A percentile compares a stretch with the other conserved stretches of the same genome.
phyloP scores from a whole-genome alignment of 129 eudicot species.

The Helianthus tuberosus region DNA sequence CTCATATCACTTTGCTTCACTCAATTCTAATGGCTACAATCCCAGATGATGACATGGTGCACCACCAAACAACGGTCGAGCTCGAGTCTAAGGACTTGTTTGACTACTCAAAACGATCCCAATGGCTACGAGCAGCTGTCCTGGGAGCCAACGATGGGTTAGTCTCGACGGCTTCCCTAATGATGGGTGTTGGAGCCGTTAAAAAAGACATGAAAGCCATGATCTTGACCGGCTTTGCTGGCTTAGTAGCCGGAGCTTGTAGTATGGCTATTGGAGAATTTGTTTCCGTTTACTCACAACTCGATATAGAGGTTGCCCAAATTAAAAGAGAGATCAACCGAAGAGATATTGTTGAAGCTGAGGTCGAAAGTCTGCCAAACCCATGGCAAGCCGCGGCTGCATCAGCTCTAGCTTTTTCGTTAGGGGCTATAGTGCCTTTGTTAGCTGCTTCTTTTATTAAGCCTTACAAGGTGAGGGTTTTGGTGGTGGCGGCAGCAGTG shows the following conservation, averaged over 20 bases:
- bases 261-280: no score
- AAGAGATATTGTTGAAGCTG: constrained; percentile 8
- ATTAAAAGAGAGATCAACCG: constrained; percentile 37
- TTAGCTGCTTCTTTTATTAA: constrained; percentile 60
- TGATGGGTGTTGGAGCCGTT: no score
- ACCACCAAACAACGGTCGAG: constrained; percentile 26
- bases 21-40: constrained; percentile 22
- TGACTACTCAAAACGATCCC: constrained; percentile 59
- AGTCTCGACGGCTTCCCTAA: no score
- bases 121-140: constrained; percentile 72
- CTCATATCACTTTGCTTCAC: constrained; percentile 23
- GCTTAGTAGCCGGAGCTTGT: no score
- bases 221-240: no score
- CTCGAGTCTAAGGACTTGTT: constrained; percentile 28
- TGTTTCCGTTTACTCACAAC: constrained; percentile 22
- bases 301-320: constrained; percentile 60
- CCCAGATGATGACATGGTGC: constrained; percentile 11
- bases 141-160: constrained; percentile 51
- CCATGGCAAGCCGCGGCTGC: constrained; percentile 66
- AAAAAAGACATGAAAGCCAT: no score
- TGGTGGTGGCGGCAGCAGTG: constrained; percentile 53
- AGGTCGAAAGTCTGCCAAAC: constrained; percentile 46
- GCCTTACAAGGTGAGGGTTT: constrained; percentile 46
- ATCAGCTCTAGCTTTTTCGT: constrained; percentile 56
- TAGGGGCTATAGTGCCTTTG: constrained; percentile 69